A percentile compares a stretch with the other conserved stretches of the same genome.
These are phyloP conservation scores for Morella rubra DNA, from an alignment of 306 rosid genomes.

Conservation along the genomic window DNA sequence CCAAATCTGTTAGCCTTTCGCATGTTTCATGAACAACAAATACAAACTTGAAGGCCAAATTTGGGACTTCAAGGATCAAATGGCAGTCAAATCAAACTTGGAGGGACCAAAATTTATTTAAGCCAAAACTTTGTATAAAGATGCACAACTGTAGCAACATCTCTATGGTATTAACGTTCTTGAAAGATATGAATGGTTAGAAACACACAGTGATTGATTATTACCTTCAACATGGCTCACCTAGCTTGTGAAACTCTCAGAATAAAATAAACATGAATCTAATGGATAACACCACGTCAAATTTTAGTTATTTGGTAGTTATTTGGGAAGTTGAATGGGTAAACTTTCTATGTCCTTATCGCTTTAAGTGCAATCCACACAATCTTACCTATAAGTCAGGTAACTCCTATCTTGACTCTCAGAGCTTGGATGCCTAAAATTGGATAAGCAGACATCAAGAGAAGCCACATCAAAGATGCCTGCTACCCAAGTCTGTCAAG, in stretches of 20 bases:
- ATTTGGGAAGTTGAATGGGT: too few species aligned
- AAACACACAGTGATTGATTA: neutral
- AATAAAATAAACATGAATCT: neutral
- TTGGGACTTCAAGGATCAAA: too few species aligned
- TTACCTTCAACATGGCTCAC: neutral
- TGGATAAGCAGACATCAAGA: too few species aligned
- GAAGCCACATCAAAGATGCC: too few species aligned
- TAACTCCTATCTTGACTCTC: too few species aligned
- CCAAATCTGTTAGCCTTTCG: neutral
- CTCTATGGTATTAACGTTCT: neutral
- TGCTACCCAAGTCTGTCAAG: too few species aligned
- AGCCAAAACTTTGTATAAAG: neutral
- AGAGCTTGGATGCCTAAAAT: too few species aligned
- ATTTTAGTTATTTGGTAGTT: neutral
- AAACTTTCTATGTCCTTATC: too few species aligned
- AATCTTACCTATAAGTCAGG: too few species aligned
- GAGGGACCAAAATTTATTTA: neutral
- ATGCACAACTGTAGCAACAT: neutral
- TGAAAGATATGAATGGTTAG: neutral
- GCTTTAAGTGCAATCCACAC: too few species aligned
- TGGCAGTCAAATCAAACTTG: neutral
- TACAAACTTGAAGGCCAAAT: neutral
- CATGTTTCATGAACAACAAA: neutral
- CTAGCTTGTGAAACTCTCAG: too few species aligned
- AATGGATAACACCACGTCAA: neutral